Evolutionary conservation across 495 filamentous ascomycete species (phyloP), one percentile per base, ranked within the genome.

Genomic region (Penicillium dipodomyicola): DNA sequence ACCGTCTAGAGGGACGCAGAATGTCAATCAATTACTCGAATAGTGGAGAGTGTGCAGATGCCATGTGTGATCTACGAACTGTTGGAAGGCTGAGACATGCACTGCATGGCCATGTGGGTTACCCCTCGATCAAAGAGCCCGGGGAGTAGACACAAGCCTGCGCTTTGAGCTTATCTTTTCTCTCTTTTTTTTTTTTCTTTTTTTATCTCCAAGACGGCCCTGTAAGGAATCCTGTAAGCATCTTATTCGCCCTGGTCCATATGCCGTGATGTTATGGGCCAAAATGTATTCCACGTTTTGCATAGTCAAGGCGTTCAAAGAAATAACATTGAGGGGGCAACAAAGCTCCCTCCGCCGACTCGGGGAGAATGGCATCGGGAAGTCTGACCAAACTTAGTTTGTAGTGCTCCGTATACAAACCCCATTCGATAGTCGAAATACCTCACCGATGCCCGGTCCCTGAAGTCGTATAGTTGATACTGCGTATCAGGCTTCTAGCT

Each of bases 201-300:
- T 54, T 44, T 23, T 30, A 8, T 15, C 4, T 11, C 27, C 46
- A 2, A 33, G 22, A 4, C n/a, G 52, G 8, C 47, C 22, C 22
- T 56, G 53, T 52, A 30, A 53, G 49, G 45, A 29, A 56, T 46
- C n/a, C 45, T 55, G 29, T 60, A 50, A 41, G 49, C 45, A 49
- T 49, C 47, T 49, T 42, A 42, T 52, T 20, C 15, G 19, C 5
- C 49, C 49, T 30, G 35, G 37, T 30, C 9, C 6, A 42, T 52
- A 30, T 32, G 7, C 5, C 35, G 5, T 5, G 47, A 20, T 23
- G 9, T 1, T 37, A 42, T 42, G 25, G 35, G 37, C 17, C 15
- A 14, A 14, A 11, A 30, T 4, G 22, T n/a, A 25, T 4, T 29
- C 23, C 35, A 25, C 6, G 17, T 41, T 17, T 9, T 17, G 20